phyloP scores from a whole-genome alignment of 2,329 filamentous ascomycete species.

The Pseudohalonectria lignicola region DNA sequence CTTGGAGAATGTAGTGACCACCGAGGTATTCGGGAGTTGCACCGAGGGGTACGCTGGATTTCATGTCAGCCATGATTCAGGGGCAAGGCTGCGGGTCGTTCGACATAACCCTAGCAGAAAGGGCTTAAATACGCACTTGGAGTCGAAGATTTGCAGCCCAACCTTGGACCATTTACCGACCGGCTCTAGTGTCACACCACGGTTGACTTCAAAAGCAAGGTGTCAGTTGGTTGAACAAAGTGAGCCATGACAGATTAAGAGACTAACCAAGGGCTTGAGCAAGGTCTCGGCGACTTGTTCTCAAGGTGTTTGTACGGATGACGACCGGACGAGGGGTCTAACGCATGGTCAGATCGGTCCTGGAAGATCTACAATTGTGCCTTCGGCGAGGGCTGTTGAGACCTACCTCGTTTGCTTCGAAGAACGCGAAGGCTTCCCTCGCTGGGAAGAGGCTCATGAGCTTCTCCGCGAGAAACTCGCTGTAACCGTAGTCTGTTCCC shows the following conservation, averaged over 20 bases:
- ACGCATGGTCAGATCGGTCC: too few species aligned
- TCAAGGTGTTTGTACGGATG: slow-evolving; percentile 91
- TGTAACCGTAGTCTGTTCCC: slow-evolving; percentile 99
- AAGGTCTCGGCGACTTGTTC: slow-evolving; percentile 64
- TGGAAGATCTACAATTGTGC: too few species aligned
- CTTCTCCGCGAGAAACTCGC: slow-evolving; percentile 88
- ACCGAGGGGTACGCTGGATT: slow-evolving; percentile 69
- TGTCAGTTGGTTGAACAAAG: too few species aligned
- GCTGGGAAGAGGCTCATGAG: slow-evolving; percentile 87
- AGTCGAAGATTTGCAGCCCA: slow-evolving; percentile 92
- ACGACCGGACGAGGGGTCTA: slow-evolving; percentile 79
- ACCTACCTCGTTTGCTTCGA: slow-evolving; percentile 99
- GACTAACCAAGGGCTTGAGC: slow-evolving; percentile 82
- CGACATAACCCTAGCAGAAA: too few species aligned
- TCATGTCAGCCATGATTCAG: too few species aligned
- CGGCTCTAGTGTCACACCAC: slow-evolving; percentile 89
- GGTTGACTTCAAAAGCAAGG: too few species aligned
- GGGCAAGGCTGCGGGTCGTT: too few species aligned
- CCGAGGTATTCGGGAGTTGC: slow-evolving; percentile 96
- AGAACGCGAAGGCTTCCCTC: slow-evolving; percentile 92
- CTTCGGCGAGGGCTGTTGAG: too few species aligned
- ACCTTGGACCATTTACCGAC: slow-evolving; percentile 99
- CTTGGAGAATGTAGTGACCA: slow-evolving; percentile 95
- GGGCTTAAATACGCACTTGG: too few species aligned
- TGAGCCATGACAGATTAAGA: too few species aligned